phyloP scores from a whole-genome alignment of 192 early-diverging fungal genomes.

The Entomortierella beljakovae region DNA sequence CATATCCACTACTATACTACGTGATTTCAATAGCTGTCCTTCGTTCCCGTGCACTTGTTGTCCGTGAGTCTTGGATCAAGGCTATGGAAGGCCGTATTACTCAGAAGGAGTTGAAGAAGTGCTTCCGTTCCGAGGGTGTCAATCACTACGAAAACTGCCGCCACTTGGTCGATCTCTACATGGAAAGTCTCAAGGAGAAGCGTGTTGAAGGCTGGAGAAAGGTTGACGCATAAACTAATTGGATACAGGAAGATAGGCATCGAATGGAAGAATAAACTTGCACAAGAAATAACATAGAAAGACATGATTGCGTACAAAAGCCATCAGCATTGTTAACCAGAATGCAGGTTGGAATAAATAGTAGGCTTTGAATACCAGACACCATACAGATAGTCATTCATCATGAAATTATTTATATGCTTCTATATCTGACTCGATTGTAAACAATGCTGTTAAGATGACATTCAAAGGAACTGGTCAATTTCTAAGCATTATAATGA shows the following conservation, averaged over 20 bases:
- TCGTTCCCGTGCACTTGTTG: conserved; percentile 80
- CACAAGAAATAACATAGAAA: not conserved
- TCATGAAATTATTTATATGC: not conserved
- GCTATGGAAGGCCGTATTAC: conserved; percentile 88
- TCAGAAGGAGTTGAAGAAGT: conserved; percentile 89
- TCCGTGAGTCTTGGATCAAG: conserved; percentile 93
- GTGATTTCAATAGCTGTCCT: conserved; percentile 59
- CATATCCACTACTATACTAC: too few species aligned
- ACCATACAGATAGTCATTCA: not conserved
- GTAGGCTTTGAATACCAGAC: not conserved
- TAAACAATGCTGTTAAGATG: not conserved
- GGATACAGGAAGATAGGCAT: not conserved
- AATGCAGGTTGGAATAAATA: not conserved
- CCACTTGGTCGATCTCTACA: conserved; percentile 82
- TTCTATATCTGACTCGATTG: not conserved
- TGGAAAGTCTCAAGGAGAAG: conserved; percentile 70
- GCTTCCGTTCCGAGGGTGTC: conserved; percentile 92
- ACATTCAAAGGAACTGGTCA: conserved; percentile 36
- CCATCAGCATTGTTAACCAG: not conserved
- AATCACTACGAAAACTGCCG: conserved; percentile 96
- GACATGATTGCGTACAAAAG: not conserved
- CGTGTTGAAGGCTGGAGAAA: conserved; percentile 66
- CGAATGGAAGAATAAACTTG: not conserved
- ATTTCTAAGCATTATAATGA: conserved; percentile 20
- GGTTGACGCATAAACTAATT: conserved; percentile 46